Evolutionary conservation across 495 filamentous ascomycete species (phyloP), one percentile per base, ranked within the genome.

Genomic region (Aspergillus olivimuriae): DNA sequence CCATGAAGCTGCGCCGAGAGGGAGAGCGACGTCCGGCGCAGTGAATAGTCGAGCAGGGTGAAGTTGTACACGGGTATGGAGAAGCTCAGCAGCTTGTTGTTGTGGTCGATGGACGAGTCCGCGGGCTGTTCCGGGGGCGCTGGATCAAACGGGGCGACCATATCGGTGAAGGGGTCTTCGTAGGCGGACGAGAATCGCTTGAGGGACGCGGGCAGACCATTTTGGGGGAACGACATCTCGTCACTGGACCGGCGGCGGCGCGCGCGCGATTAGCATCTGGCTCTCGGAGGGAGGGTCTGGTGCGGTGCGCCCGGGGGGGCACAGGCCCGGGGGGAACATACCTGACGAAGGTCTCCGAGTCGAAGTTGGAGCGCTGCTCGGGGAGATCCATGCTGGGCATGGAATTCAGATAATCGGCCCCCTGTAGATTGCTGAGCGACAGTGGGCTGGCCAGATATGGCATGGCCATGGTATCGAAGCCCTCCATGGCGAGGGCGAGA

Each of bases 1-100:
- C 89, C 89, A 57, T 92, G 87, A 22, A 95, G 66, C 62, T 94
- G 89, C 33, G 87, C 88, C 7, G 83, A 78, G 58, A 94, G 80
- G 23, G 76, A 74, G 17, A 88, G 58, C 4, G 69, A 71, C 5
- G 73, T 67, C 55, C 77, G 62, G 40, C 78, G 73, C 60, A 78
- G 71, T 48, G 77, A 73, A 68, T 78, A 84, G 52, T 88, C 83
- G 24, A 89, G 69, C 8, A 87, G 66, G 2, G 77, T 78, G 34
- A 83, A 87, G 50, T 81, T 79, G 48, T 83, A 79, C 12, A 74
- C 71, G 1, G 82, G 86, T 3, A 80, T 61, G 0, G 81, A 83
- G 63, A 95, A 94, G 63, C 84, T 80, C 41, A 95, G 72, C 9
- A 89, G 70, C 62, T 89, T 89, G 61, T 87, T 81, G 56, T 88